Evolutionary conservation across 1,284 basidiomycete genomes (phyloP).

Genomic region (Lignosus rhinocerotis): DNA sequence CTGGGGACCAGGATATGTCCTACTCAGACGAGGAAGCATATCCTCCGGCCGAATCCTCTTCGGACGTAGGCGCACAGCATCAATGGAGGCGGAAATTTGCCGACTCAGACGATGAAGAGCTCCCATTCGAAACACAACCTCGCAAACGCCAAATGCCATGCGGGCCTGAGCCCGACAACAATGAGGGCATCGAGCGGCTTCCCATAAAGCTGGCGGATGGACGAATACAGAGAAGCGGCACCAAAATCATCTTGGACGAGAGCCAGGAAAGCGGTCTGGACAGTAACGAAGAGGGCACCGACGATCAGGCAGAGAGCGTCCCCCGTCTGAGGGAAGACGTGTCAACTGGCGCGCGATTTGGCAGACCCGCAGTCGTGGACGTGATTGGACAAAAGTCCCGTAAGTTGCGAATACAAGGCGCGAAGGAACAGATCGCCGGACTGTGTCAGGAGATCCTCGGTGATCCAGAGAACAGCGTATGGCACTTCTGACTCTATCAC

Average conservation of each 20-base stretch:
- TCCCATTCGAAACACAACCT: constrained; percentile 66
- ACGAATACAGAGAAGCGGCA: constrained; percentile 57
- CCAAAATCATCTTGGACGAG: constrained; percentile 35
- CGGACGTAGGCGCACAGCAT: constrained; percentile 11
- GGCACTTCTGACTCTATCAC: constrained; percentile 28
- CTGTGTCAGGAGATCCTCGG: constrained; percentile 89
- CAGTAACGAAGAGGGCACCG: constrained; percentile 42
- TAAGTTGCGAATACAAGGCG: constrained; percentile 68
- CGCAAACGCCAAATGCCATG: constrained; percentile 50
- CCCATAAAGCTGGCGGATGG: constrained; percentile 88
- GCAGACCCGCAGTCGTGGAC: constrained; percentile 77
- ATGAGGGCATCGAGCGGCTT: constrained; percentile 63
- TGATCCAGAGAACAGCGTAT: constrained; percentile 82
- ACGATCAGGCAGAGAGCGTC: constrained; percentile 31
- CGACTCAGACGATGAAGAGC: constrained; percentile 64
- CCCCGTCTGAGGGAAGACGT: constrained; percentile 55
- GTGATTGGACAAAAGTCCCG: constrained; percentile 72
- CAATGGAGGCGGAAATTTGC: constrained; percentile 22
- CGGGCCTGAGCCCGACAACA: constrained; percentile 45
- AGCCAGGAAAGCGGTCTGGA: constrained; percentile 43
- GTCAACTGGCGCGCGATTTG: constrained; percentile 77
- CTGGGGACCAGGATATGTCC: constrained; percentile 29
- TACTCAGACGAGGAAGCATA: constrained; percentile 13
- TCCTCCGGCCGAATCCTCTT: constrained; percentile 22
- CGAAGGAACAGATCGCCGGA: constrained; percentile 88